These are phyloP conservation scores for Mycena maculata DNA, from an alignment of 768 basidiomycete species.

Conservation along the genomic window DNA sequence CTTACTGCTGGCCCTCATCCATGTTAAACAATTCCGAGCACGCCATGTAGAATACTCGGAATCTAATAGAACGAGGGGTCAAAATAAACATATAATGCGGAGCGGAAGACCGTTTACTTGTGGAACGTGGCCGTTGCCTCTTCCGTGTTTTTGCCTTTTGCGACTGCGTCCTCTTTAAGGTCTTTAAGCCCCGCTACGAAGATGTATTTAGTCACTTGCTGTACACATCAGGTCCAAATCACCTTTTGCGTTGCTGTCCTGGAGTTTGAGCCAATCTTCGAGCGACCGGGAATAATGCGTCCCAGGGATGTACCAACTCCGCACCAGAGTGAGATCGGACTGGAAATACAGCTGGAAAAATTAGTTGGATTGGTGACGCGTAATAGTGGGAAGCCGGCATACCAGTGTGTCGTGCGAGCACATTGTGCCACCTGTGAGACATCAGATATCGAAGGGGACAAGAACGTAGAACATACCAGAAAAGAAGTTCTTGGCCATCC, in stretches of 20 bases:
- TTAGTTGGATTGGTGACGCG: not conserved
- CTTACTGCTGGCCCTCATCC: slow-evolving; percentile 72
- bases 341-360: slow-evolving; percentile 71
- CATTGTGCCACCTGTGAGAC: slow-evolving; percentile 72
- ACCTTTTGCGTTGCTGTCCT: slow-evolving; percentile 64
- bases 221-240: not conserved
- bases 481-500: slow-evolving; percentile 84
- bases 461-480: slow-evolving; percentile 51
- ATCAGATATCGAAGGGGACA: not conserved
- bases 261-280: slow-evolving; percentile 72
- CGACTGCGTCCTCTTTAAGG: slow-evolving; percentile 59
- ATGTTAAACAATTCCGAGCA: slow-evolving; percentile 76
- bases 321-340: slow-evolving; percentile 65
- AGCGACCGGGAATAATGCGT: slow-evolving; percentile 72
- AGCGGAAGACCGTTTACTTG: slow-evolving; percentile 51
- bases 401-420: slow-evolving; percentile 73
- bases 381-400: slow-evolving; percentile 26
- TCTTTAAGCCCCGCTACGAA: slow-evolving; percentile 56
- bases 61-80: slow-evolving; percentile 48
- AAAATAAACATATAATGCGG: not conserved
- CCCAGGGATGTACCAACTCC: slow-evolving; percentile 73
- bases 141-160: slow-evolving; percentile 56
- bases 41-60: slow-evolving; percentile 79
- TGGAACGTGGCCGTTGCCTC: slow-evolving; percentile 72
- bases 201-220: not conserved